Evolutionary conservation across 2,329 filamentous ascomycete genomes (phyloP), one percentile per base, ranked within the genome.

Genomic region (Ilyonectria destructans): DNA sequence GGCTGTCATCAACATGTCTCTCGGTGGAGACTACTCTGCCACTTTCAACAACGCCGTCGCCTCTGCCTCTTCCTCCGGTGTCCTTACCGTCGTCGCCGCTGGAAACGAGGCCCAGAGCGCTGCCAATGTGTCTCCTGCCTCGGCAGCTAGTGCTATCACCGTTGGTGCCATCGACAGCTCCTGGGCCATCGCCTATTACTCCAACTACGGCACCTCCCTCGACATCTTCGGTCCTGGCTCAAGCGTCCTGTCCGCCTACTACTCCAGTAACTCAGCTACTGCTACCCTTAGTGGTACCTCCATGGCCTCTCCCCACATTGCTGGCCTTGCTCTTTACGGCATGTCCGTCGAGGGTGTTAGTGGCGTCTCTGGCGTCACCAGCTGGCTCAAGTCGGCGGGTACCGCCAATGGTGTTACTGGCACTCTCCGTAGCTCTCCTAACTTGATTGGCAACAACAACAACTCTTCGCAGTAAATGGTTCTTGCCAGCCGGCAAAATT

Each of bases 281-380:
- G 82, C 82, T 70, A 83, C 76, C 54, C 84, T 90, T 75, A 86
- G 83, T 15, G 90, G 90, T 40, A 92, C 90, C 12, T 89, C 86
- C n/a, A 91, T 91, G 89, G 88, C 90, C 4, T 80, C 84, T 4
- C 90, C 90, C 1, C 89, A 91, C 75, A 82, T 92, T 67, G 83
- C 86, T 35, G 90, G 90, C 29, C 81, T 92, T 26, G 88, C 71
- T 23, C 77, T 83, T 15, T 85, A 85, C 75, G 77, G 82, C 52
- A 80, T 90, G 62, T 82, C 82, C 10, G 79, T 88, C 15, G 78
- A 86, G 65, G 80, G 81, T 43, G 43, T 77, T 37, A 75, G 73
- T 55, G 78, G 77, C 26, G 71, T 77, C 43, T 55, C 67, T 46
- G 83, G 77, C 43, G 81, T 89, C 51, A 82, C 81, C 62, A 69